Conservation (phyloP, 768 basidiomycete species). For the Galerina sulciceps region DNA sequence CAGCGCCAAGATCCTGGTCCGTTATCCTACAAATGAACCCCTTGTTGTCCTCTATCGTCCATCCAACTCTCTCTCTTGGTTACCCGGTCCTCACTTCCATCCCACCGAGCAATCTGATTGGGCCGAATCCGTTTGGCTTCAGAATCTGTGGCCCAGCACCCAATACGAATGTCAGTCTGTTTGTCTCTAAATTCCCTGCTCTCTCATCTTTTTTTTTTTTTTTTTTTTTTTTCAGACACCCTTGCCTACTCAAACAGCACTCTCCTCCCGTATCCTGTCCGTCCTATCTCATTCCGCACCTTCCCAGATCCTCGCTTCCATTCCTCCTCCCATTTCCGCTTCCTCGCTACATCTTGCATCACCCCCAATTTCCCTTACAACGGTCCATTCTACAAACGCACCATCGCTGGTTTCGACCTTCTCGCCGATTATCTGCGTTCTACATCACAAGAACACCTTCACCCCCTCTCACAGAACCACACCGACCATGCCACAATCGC, state of each 20-base stretch:
- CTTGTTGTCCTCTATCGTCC: conserved; percentile 54
- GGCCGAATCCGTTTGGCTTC: conserved; percentile 56
- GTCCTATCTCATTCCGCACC: conserved; percentile 67
- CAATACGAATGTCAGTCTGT: conserved; percentile 66
- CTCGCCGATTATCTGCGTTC: conserved; percentile 48
- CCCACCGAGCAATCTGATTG: conserved; percentile 56
- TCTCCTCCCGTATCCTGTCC: conserved; percentile 50
- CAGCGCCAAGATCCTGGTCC: conserved; percentile 63
- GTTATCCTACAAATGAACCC: conserved; percentile 52
- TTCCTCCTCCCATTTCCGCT: conserved; percentile 63
- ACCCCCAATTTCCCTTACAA: conserved; percentile 75
- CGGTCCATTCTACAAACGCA: conserved; percentile 52
- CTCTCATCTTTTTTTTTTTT: background rate
- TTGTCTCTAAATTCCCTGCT: background rate
- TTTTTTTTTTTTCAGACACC: conserved; percentile 38
- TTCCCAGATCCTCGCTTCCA: conserved; percentile 72
- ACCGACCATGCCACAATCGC: conserved; percentile 9
- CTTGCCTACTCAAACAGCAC: conserved; percentile 46
- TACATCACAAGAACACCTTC: too few relatives aligned
- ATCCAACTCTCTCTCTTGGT: conserved; percentile 46
- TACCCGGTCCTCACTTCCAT: conserved; percentile 53
- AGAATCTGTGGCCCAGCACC: conserved; percentile 70
- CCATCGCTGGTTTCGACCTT: conserved; percentile 68
- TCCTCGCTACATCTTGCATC: conserved; percentile 69
- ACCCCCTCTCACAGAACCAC: conserved; percentile 31